phyloP scores from a whole-genome alignment of 352 stramenopile genomes.

The Phytophthora tentaculata region DNA sequence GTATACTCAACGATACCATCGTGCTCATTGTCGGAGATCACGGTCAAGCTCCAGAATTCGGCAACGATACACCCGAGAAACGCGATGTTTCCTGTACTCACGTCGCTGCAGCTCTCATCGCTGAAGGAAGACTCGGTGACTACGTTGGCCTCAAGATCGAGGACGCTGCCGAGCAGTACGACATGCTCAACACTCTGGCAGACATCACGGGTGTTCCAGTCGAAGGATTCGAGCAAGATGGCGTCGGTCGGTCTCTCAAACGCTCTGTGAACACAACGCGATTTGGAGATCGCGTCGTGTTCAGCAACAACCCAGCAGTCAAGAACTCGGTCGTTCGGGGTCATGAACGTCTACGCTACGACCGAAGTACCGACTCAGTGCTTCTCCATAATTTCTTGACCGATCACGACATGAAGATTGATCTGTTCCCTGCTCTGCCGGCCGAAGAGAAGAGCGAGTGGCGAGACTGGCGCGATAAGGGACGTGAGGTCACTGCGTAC shows the following conservation, averaged over 20 bases:
- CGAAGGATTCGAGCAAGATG: conserved; percentile 40
- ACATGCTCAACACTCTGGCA: conserved; percentile 46
- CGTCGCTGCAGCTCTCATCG: conserved; percentile 43
- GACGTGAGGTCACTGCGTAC: conserved; percentile 51
- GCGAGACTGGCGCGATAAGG: conserved; percentile 23
- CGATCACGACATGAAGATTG: conserved; percentile 42
- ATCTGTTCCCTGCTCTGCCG: conserved; percentile 36
- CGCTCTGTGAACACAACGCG: too few relatives aligned
- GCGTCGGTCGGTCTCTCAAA: conserved; percentile 48
- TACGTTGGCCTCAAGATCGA: conserved; percentile 23
- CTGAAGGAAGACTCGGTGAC: conserved; percentile 41
- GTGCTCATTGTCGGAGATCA: conserved; percentile 61
- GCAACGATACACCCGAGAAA: conserved; percentile 31
- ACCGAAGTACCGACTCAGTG: conserved; percentile 35
- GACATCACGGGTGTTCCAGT: conserved; percentile 42
- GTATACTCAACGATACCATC: conserved; percentile 62
- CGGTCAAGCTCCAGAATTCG: conserved; percentile 50
- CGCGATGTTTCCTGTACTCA: conserved; percentile 40
- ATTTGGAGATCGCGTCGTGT: conserved; percentile 38
- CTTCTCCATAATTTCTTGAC: conserved; percentile 37
- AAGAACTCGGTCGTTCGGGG: conserved; percentile 49
- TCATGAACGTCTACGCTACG: conserved; percentile 44
- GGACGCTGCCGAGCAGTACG: conserved; percentile 43
- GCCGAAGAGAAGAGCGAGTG: conserved; percentile 16
- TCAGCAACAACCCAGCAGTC: conserved; percentile 57